Evolutionary conservation across 75 land plant species (phyloP), one percentile per base, ranked within the genome.

Genomic region (Cupressus sempervirens): DNA sequence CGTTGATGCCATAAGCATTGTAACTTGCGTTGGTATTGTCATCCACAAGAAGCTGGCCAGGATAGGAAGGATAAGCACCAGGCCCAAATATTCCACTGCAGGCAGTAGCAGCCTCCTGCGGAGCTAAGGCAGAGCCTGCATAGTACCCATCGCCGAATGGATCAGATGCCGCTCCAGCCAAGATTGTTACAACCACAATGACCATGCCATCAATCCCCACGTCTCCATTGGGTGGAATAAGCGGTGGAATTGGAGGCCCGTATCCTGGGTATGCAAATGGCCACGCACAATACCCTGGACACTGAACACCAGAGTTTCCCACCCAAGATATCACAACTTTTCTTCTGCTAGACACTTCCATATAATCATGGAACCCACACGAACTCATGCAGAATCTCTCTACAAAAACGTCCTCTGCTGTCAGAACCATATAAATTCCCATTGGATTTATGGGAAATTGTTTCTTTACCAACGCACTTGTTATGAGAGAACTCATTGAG

Each of bases 351-450:
- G 53, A 26, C 23, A 53, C 18, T 1, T 70, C 50, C 13, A 85
- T 83, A 53, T 74, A 86, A 11, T 88, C 89, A 84, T 95, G 96
- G 41, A 82, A 65, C 68, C 89, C 97, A 87, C 97, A 95, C 0
- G 88, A 80, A 88, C 88, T 90, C 87, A 86, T 83, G 88, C 97
- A 95, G 89, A 95, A 94, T 7, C 94, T 96, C 41, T 94, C 93
- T 18, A 92, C 95, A 32, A 82, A 77, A 81, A 95, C 97, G 82
- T 95, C 92, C 0, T 67, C 86, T 0, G 96, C 83, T 3, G 97
- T 95, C n/a, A 95, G 75, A 6, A 95, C 88, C 36, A 95, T 73
- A 88, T 86, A 94, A 29, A 95, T 54, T n/a, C 80, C 82, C 38
- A 52, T 68, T 38, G 94, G 86, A 83, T 89, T 85, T 29, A 54